A percentile compares a stretch with the other conserved stretches of the same genome.
Evolutionary conservation across 192 early-diverging fungal species (phyloP).

Genomic region (Coemansia sp.): DNA sequence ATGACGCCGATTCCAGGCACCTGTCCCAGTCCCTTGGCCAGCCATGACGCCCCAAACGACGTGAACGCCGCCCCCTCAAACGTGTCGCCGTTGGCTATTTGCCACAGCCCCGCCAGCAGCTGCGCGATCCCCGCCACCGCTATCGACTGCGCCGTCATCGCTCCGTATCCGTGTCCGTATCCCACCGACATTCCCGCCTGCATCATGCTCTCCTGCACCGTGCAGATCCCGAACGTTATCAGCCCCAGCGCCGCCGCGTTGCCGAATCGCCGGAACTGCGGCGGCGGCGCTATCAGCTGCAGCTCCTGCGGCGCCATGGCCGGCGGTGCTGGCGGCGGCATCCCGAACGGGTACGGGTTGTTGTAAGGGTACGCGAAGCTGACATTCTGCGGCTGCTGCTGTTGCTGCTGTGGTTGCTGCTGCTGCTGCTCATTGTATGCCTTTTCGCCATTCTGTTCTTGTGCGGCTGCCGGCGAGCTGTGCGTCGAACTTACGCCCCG

Average conservation of each 20-base stretch:
- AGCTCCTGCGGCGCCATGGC: conserved; percentile 25
- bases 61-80: conserved; percentile 53
- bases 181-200: conserved; percentile 46
- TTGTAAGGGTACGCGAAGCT: background rate
- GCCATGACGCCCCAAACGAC: conserved; percentile 48
- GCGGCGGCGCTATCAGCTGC: conserved; percentile 43
- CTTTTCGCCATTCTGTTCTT: no score
- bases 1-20: conserved; percentile 36
- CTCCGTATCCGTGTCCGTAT: conserved; percentile 33
- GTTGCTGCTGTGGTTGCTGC: background rate
- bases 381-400: background rate
- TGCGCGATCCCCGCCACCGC: conserved; percentile 44
- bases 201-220: conserved; percentile 52
- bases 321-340: background rate
- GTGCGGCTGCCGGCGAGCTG: no score
- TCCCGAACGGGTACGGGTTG: background rate
- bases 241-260: conserved; percentile 47
- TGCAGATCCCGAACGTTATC: conserved; percentile 50
- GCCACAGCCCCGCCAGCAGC: conserved; percentile 42
- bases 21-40: conserved; percentile 38
- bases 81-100: conserved; percentile 54
- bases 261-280: conserved; percentile 53
- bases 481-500: no score
- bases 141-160: conserved; percentile 36
- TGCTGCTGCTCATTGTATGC: no score